Base-by-base conservation (phyloP, 2,329 filamentous ascomycete species). In the Plenodomus lindquistii region DNA sequence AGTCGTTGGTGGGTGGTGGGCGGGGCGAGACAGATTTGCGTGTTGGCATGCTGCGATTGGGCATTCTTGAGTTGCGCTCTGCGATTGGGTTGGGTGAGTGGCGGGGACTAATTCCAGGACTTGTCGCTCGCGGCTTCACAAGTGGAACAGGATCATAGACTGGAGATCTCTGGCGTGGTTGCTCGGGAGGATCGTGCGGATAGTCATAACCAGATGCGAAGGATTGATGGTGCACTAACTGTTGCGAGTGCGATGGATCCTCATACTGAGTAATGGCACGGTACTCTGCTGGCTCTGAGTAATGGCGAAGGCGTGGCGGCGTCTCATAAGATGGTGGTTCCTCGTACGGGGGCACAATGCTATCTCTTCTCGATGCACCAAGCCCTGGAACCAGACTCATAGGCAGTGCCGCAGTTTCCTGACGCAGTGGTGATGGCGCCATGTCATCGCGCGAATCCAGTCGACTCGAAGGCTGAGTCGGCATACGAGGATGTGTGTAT, bases 11-110 rank as follows among this genome's bases (percentile, higher is more conserved):
- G 68, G 80, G 53, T 1, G 73, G 72, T 15, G 88, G 87, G 1
- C 82, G 81, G 2, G 88, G 87, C 60, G 87, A 91, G 24, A 91
- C 82, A 1, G 88, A 91, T 69, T 92, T 92, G 43, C 88, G 83
- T 7, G 74, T 74, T 8, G 77, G 74, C 27, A 80, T 82, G 54
- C 58, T 79, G 69, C 56, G 76, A 65, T 57, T 71, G 71, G 55
- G 79, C 68, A 60, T 72, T 21, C 71, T 63, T 34, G 72, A 70
- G 35, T 61, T 69, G 46, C 79, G 55, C 37, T 62, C 69, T 17
- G 67, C 57, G 2, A 52, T 45, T 22, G 66, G 52, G 55, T 68
- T 54, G 35, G 71, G 48, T 40, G 60, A 58, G 40, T 64, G 48
- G 7, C 49, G 47, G 6, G 66, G 65, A 37, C 51, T 67, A 8